phyloP scores from a whole-genome alignment of 2,329 filamentous ascomycete genomes.

The Arthrobotrys sphaeroides region DNA sequence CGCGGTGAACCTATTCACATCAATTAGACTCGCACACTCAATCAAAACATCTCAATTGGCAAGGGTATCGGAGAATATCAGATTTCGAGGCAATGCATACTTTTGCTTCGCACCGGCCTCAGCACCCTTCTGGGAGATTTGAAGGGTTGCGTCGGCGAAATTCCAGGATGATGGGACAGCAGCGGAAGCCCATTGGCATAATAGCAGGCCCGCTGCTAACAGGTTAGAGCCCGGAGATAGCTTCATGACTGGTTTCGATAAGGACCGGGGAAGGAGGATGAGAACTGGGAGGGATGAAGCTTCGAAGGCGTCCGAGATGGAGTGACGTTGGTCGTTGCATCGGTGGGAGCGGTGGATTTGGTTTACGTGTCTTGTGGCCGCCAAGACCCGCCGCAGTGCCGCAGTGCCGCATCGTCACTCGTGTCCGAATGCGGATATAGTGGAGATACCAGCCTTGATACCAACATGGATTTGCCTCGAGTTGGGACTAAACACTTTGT shows the following conservation, averaged over 20 bases:
- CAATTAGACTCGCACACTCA: not conserved
- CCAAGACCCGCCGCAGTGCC: not conserved
- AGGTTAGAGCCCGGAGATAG: conserved; percentile 18
- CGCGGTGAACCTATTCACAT: conserved; percentile 67
- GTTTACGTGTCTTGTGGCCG: conserved; percentile 46
- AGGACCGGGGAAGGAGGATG: conserved; percentile 11
- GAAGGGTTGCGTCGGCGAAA: conserved; percentile 42
- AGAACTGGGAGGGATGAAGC: conserved; percentile 35
- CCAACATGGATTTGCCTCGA: too few species aligned
- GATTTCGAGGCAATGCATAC: too few species aligned
- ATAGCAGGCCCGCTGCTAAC: conserved; percentile 51
- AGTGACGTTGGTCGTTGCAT: conserved; percentile 11
- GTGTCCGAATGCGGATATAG: too few species aligned
- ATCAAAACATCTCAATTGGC: not conserved
- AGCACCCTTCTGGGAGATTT: conserved; percentile 41
- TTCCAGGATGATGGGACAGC: conserved; percentile 21
- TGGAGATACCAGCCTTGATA: too few species aligned
- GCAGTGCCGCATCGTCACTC: conserved; percentile 8
- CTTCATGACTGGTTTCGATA: conserved; percentile 27
- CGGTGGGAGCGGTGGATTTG: conserved; percentile 4
- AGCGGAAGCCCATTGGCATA: conserved; percentile 32
- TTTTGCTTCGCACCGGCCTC: conserved; percentile 37
- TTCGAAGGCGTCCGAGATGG: conserved; percentile 5
- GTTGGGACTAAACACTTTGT: too few species aligned
- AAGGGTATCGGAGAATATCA: not conserved